A percentile compares a stretch with the other conserved stretches of the same genome.
Evolutionary conservation across 2,329 filamentous ascomycete species (phyloP).

Genomic region (Cladophialophora chaetospira): DNA sequence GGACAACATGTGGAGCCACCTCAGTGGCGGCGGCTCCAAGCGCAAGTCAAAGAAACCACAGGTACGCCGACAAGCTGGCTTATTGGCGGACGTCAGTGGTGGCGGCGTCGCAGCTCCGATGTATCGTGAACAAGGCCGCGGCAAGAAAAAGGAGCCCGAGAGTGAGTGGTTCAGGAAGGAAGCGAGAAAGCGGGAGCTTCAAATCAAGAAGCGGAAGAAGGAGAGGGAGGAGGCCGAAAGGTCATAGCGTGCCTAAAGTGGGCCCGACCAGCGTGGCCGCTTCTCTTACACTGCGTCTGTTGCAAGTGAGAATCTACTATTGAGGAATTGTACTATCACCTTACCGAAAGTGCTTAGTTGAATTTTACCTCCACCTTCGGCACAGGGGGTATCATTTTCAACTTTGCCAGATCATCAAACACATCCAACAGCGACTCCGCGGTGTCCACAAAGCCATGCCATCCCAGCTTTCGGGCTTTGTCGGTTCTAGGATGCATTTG

Average conservation of each 20-base stretch:
- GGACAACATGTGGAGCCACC: conserved; percentile 63
- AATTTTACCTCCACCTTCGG: conserved; percentile 29
- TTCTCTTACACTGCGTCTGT: no score
- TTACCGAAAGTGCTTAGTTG: conserved; percentile 7
- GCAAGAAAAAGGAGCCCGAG: conserved; percentile 64
- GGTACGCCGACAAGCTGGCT: conserved; percentile 78
- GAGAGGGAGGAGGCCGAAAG: conserved; percentile 27
- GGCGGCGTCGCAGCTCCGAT: conserved; percentile 86
- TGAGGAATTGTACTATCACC: background rate
- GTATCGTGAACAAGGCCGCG: conserved; percentile 80
- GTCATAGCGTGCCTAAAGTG: no score
- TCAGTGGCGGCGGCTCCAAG: conserved; percentile 38
- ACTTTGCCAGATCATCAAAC: conserved; percentile 28
- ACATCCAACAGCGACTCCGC: conserved; percentile 35
- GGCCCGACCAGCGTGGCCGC: no score
- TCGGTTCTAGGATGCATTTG: conserved; percentile 30
- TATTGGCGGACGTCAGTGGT: conserved; percentile 80
- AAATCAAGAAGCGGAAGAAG: conserved; percentile 50
- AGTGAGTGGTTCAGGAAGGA: conserved; percentile 68
- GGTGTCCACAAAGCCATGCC: conserved; percentile 40
- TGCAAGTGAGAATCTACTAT: no score
- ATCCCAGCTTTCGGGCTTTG: conserved; percentile 39
- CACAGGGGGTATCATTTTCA: conserved; percentile 31
- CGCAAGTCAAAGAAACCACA: conserved; percentile 22
- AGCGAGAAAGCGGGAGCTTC: conserved; percentile 61